Evolutionary conservation across 2,329 filamentous ascomycete genomes (phyloP).

Genomic region (Aspergillaceae sp.): DNA sequence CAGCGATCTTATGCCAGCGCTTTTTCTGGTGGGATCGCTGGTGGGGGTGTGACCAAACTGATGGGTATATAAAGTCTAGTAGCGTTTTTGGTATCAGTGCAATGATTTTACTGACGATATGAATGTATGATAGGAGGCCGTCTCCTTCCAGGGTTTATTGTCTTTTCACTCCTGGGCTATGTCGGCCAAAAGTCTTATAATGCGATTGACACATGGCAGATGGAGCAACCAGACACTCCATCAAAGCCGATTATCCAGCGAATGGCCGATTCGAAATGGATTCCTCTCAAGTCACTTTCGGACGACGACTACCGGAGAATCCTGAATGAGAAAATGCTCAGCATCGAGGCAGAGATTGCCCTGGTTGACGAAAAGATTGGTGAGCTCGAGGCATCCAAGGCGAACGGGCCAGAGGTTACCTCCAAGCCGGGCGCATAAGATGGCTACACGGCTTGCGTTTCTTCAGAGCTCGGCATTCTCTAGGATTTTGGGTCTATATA

Average conservation of each 20-base stretch:
- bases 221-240: slow-evolving; percentile 26
- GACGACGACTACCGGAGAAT: slow-evolving; percentile 66
- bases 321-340: slow-evolving; percentile 61
- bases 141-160: slow-evolving; percentile 49
- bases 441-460: too few relatives aligned
- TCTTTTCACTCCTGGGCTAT: slow-evolving; percentile 52
- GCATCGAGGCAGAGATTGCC: slow-evolving; percentile 67
- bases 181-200: slow-evolving; percentile 51
- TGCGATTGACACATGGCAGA: slow-evolving; percentile 40
- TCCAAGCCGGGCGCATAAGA: too few relatives aligned
- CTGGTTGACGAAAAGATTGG: slow-evolving; percentile 68
- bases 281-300: slow-evolving; percentile 59
- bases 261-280: slow-evolving; percentile 57
- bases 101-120: too few relatives aligned
- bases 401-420: slow-evolving; percentile 1
- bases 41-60: slow-evolving; percentile 47
- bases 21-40: slow-evolving; percentile 61
- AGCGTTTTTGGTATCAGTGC: background rate
- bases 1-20: slow-evolving; percentile 61
- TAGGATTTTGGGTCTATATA: background rate
- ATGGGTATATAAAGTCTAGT: slow-evolving; percentile 34
- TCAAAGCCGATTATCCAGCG: slow-evolving; percentile 40
- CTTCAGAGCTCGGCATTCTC: background rate
- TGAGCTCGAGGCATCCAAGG: slow-evolving; percentile 33
- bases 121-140: slow-evolving; percentile 43